Conservation (phyloP, 2,329 filamentous ascomycete species). For the Orbilia javanica region DNA sequence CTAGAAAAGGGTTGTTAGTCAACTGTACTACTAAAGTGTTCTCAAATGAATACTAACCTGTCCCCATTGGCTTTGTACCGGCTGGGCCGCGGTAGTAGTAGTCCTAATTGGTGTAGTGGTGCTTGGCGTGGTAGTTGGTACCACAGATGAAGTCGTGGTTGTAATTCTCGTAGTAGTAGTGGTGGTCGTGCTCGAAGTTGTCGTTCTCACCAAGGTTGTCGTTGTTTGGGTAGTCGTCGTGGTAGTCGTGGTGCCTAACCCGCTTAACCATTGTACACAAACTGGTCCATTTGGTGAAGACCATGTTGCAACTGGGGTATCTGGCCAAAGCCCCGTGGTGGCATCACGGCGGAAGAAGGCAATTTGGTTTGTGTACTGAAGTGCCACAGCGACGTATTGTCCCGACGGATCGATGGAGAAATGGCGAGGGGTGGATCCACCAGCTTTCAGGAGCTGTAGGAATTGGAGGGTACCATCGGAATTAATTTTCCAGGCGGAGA, state of each 20-base stretch:
- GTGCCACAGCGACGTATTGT: slow-evolving; percentile 74
- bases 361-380: slow-evolving; percentile 74
- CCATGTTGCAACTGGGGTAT: slow-evolving; percentile 37
- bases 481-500: slow-evolving; percentile 74
- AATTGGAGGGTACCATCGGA: slow-evolving; percentile 71
- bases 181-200: slow-evolving; percentile 3
- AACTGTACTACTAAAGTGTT: neutral
- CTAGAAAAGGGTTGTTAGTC: neutral
- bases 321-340: slow-evolving; percentile 68
- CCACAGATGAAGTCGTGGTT: neutral
- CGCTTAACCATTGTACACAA: slow-evolving; percentile 39
- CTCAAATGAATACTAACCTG: slow-evolving; percentile 7
- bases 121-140: neutral
- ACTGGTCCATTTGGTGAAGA: slow-evolving; percentile 25
- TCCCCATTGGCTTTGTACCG: slow-evolving; percentile 18
- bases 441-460: slow-evolving; percentile 72
- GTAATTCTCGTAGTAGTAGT: neutral
- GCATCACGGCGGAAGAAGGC: slow-evolving; percentile 74
- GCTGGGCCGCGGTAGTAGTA: slow-evolving; percentile 5
- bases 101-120: slow-evolving; percentile 23
- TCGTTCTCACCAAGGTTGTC: neutral
- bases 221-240: slow-evolving; percentile 16
- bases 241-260: slow-evolving; percentile 1
- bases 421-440: slow-evolving; percentile 75
- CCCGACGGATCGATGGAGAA: slow-evolving; percentile 77